Conservation (phyloP, 2,329 filamentous ascomycete species). For the Metarhizium rileyi region DNA sequence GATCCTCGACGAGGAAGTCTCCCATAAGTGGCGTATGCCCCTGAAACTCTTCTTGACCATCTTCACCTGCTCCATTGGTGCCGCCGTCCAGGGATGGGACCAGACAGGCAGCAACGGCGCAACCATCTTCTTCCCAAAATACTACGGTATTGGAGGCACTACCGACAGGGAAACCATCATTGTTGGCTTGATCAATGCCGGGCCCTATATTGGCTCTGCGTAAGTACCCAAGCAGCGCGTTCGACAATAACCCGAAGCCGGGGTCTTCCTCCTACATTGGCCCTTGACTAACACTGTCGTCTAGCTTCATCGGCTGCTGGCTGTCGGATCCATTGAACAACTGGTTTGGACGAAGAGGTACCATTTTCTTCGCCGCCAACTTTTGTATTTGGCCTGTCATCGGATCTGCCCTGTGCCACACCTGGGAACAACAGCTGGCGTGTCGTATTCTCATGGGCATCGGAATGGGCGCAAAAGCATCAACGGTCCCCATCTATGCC, state of each 20-base stretch:
- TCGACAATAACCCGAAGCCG: no score
- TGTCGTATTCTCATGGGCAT: constrained; percentile 60
- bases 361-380: constrained; percentile 64
- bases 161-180: constrained; percentile 31
- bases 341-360: constrained; percentile 29
- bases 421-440: constrained; percentile 57
- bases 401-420: constrained; percentile 53
- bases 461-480: constrained; percentile 57
- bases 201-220: constrained; percentile 37
- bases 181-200: constrained; percentile 57
- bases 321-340: constrained; percentile 52
- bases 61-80: constrained; percentile 55
- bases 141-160: constrained; percentile 27
- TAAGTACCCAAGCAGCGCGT: constrained; percentile 26
- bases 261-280: no score
- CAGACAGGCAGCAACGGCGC: constrained; percentile 53
- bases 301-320: constrained; percentile 46
- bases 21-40: constrained; percentile 58
- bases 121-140: constrained; percentile 47
- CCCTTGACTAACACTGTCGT: constrained; percentile 5
- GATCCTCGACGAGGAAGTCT: constrained; percentile 48
- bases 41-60: constrained; percentile 56
- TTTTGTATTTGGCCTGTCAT: constrained; percentile 58
- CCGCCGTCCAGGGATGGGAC: constrained; percentile 59
- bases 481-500: constrained; percentile 61